These are phyloP conservation scores for Lactuca saligna DNA, from an alignment of 129 eudicot genomes.

Conservation along the genomic window DNA sequence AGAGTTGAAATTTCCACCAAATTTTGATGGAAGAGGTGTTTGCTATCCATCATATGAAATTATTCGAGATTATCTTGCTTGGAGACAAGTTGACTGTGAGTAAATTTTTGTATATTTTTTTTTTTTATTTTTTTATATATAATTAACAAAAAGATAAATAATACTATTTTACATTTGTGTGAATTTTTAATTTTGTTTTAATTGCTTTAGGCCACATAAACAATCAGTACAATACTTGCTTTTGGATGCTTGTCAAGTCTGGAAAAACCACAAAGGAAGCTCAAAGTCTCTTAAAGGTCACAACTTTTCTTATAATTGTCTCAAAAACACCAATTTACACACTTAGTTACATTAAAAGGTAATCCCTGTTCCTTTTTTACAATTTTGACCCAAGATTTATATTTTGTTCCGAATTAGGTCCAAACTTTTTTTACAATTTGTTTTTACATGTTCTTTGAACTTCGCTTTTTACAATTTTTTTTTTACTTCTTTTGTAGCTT, in stretches of 20 bases:
- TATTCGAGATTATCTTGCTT: conserved; percentile 82
- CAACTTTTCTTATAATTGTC: conserved; percentile 1
- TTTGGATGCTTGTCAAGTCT: conserved; percentile 94
- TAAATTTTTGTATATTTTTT: background rate
- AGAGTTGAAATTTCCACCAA: conserved; percentile 62
- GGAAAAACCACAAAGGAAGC: conserved; percentile 80
- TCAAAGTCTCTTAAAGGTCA: conserved; percentile 70
- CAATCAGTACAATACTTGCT: conserved; percentile 97
- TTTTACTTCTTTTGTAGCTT: too few species aligned
- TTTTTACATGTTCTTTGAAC: too few species aligned
- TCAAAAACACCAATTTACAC: too few species aligned
- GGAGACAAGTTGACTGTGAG: conserved; percentile 99
- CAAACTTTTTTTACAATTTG: too few species aligned
- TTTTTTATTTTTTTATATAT: background rate
- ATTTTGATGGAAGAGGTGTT: conserved; percentile 95
- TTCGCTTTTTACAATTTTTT: too few species aligned
- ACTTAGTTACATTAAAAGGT: too few species aligned
- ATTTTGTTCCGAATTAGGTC: too few species aligned
- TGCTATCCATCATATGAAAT: conserved; percentile 76
- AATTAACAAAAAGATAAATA: background rate
- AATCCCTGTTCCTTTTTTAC: too few species aligned
- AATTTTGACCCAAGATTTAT: too few species aligned
- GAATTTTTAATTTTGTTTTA: background rate
- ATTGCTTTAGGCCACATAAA: conserved; percentile 77
- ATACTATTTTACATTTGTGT: background rate